phyloP scores from a whole-genome alignment of 2,329 filamentous ascomycete species.

The Lachnellula willkommii region DNA sequence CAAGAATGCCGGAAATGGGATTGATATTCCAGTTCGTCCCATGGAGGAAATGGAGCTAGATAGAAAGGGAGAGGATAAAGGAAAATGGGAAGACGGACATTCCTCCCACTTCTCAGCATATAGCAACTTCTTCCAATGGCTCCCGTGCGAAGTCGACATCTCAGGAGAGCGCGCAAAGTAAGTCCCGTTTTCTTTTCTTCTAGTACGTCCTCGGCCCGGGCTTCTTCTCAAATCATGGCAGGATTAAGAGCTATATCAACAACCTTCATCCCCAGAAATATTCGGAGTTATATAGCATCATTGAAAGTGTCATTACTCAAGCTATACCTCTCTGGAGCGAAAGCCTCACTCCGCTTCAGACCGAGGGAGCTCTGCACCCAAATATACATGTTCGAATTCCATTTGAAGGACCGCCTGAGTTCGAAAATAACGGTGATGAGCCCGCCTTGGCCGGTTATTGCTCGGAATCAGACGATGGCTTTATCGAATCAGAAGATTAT shows the following conservation, averaged over 20 bases:
- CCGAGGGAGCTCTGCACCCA: neutral
- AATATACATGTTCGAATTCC: neutral
- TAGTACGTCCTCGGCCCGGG: neutral
- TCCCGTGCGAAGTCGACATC: conserved; percentile 38
- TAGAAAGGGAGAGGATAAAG: neutral
- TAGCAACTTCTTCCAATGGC: conserved; percentile 38
- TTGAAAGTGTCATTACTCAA: conserved; percentile 34
- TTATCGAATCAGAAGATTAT: neutral
- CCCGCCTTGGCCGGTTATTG: neutral
- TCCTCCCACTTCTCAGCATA: neutral
- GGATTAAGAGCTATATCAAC: conserved; percentile 40
- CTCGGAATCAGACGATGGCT: neutral
- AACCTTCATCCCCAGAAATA: conserved; percentile 38
- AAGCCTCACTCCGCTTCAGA: conserved; percentile 18
- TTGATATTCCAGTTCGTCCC: conserved; percentile 9
- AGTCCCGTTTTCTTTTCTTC: neutral
- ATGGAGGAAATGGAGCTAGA: neutral
- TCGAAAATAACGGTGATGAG: conserved; percentile 16
- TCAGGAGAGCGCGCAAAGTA: conserved; percentile 20
- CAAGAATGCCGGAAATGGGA: conserved; percentile 1
- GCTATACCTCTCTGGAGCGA: conserved; percentile 34
- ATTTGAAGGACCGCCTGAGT: conserved; percentile 10
- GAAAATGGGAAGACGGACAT: conserved; percentile 13
- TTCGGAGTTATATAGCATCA: conserved; percentile 32
- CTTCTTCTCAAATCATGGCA: conserved; percentile 6